Evolutionary conservation across 148 eudicot species (phyloP), one percentile per base, ranked within the genome.

Genomic region (Amaranthus cruentus): DNA sequence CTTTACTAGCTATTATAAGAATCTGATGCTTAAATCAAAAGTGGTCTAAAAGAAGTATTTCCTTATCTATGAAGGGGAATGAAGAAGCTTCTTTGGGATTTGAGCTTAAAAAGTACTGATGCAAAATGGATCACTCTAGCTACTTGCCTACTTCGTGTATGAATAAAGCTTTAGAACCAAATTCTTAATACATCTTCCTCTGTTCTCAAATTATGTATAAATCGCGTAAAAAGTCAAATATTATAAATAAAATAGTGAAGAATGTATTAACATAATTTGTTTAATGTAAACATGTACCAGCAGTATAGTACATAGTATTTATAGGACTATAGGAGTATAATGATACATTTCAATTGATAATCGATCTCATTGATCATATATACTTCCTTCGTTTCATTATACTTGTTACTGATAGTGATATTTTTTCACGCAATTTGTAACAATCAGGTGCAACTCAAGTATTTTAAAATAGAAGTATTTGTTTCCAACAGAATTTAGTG

Each of bases 11-110:
- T 64, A 60, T 61, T 67, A 6, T 56, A 76, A 84, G 92, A 78
- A 90, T 88, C 92, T 74, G 90, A 90, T 90, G 78, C 96, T 81
- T 68, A 28, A 44, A 15, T 70, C 63, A 49, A 60, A 66, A 51
- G 53, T 52, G 6, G 60, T 66, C 51, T 2, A 12, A 28, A 28
- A 28, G 38, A 28, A 28, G 38, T 28, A 63, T 68, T 64, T 28
- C 38, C 12, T 5, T 66, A 66, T 70, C 55, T 42, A 75, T 58
- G 55, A 79, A 81, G 58, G 71, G 60, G 12, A 21, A 74, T 66
- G 42, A 68, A 68, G 88, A 81, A 86, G 92, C 85, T 78, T 86
- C 84, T 76, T 79, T 7, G 80, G 77, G 65, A 78, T 81, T 69
- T 47, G 68, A 74, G 83, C 81, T 75, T 28, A 72, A 75, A 73